Base-by-base conservation (phyloP, 2,329 filamentous ascomycete genomes). In the Orbilia oligospora region DNA sequence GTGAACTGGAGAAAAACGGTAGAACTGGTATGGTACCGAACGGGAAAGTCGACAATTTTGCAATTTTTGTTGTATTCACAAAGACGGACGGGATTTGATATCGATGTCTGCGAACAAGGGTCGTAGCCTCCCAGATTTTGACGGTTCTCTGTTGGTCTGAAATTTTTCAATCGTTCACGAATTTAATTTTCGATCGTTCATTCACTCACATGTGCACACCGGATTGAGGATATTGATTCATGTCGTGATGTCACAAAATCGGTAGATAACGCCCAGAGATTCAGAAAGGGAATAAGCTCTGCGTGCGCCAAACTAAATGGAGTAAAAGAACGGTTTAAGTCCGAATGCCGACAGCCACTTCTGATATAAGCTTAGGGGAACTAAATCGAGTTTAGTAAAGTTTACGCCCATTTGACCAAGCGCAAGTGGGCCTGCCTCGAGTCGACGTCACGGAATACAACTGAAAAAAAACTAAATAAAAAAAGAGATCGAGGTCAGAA, bases 191-290 rank as follows among this genome's bases (percentile, higher is more conserved):
- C 33, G 10, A 3, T 30, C 27, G 27, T 12, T 36, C 33, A 36
- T 9, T 36, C 33, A 1, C 10, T 36, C 33, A 36, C 6, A 12
- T 1, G 10, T 9, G 5, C 9, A 6, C 33, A 36, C 9, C 33
- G 33, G 5, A 12, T 36, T 36, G 33, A 36, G 38, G 38, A 41
- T 41, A 41, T 41, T 16, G 2, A 41, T 41, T 41, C 38, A 41
- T 3, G 38, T 38, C 38, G 70, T 72, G 70, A 72, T 72, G 70
- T 72, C 70, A 72, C 70, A 12, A 51, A 51, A 36, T 66, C 70
- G 70, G 70, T 72, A 72, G 65, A 72, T 72, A 20, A 22, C 5
- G 68, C 24, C 46, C 36, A 38, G 46, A 12, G 33, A 30, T 18
- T 36, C 18, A 22, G 56, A 41, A 61, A 38, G 51, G 22, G 36